Conservation (phyloP, 768 basidiomycete genomes). For the Infundibulicybe gibba region DNA sequence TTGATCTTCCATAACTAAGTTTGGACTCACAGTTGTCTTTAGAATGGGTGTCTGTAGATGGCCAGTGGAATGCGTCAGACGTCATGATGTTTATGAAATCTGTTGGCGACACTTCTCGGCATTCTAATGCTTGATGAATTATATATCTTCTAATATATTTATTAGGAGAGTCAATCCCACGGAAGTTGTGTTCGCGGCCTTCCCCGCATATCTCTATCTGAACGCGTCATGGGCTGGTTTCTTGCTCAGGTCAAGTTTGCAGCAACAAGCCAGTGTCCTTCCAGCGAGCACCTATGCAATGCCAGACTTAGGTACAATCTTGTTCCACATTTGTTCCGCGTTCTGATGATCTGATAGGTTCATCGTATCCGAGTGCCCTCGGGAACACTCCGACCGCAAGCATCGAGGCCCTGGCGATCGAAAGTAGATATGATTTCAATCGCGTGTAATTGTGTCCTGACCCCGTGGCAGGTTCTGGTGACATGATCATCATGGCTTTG, state of each 20-base stretch:
- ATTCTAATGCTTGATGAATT: too few species aligned
- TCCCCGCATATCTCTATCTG: constrained; percentile 50
- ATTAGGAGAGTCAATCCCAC: too few species aligned
- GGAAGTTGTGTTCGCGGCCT: constrained; percentile 48
- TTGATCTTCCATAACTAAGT: too few species aligned
- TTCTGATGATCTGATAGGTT: constrained; percentile 16
- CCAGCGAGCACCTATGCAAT: constrained; percentile 54
- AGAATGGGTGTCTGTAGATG: too few species aligned
- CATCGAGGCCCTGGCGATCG: constrained; percentile 55
- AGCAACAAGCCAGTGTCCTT: constrained; percentile 61
- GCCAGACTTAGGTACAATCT: constrained; percentile 50
- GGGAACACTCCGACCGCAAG: constrained; percentile 40
- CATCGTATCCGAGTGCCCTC: constrained; percentile 37
- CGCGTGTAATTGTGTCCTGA: background rate
- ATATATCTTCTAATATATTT: too few species aligned
- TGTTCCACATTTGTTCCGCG: background rate
- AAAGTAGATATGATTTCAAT: constrained; percentile 25
- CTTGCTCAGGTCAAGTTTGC: constrained; percentile 57
- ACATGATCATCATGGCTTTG: constrained; percentile 72
- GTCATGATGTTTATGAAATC: too few species aligned
- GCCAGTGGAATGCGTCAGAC: too few species aligned
- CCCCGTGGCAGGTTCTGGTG: constrained; percentile 52
- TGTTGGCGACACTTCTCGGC: too few species aligned
- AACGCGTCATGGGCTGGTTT: constrained; percentile 29
- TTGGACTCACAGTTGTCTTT: too few species aligned